Evolutionary conservation across 768 basidiomycete genomes (phyloP), one percentile per base, ranked within the genome.

Genomic region (Ramaria sp.): DNA sequence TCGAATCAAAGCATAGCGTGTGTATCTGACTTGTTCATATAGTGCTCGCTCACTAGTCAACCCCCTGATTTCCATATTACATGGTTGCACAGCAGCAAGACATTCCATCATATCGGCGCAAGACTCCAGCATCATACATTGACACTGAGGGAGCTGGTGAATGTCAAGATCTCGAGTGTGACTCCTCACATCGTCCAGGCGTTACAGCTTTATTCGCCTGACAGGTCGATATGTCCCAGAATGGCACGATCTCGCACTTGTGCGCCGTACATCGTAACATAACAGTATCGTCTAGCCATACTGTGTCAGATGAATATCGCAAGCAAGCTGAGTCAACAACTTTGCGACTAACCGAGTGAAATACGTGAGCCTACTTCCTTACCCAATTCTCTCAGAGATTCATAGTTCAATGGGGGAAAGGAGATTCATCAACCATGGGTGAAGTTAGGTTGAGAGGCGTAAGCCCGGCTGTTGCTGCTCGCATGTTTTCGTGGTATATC

Each of bases 1-100:
- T 73, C 67, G 18, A 77, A 76, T 27, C 78, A 81, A 12, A 82
- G 67, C 5, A 68, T 61, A 12, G 66, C 56, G 27, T 76, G 74
- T 3, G 70, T 71, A 18, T 67, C 65, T 0, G 75, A 73, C 0
- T 65, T 58, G 62, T 80, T 69, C 45, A 82, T 73, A 62, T 73
- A 81, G 16, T 34, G 32, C 7, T 2, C 32, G 1, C 32, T 34
- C 42, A 43, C 24, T 9, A 43, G 42, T 3, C 24, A 43, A 43
- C 2, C 18, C 2, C 10, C 9, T 75, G 12, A 88, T 64, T 57
- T 79, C 72, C 18, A 62, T 65, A 48, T 78, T 71, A 64, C 89
- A 91, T 64, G 88, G 88, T 9, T 57, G 64, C 48, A 78, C 71
- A 2, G 87, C 83, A 13, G 82, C 88, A 91, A 56, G 77, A 71